Percentiles rank a stretch among this genome's conserved stretches.
Conservation (phyloP, 305 asterid species). For the Plantago coronopus region DNA sequence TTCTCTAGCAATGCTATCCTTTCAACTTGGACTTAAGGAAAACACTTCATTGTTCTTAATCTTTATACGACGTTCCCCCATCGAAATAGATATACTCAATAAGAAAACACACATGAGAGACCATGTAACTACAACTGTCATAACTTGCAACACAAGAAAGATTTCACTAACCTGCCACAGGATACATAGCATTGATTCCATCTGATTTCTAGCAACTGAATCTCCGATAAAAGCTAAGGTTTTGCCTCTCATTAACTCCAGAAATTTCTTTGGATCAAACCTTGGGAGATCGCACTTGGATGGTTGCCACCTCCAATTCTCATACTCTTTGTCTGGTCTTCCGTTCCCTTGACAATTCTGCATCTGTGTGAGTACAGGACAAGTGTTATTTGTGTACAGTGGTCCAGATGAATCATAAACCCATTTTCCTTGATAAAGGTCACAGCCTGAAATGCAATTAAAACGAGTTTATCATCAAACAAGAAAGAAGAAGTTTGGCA, state of each 20-base stretch:
- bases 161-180: conserved; percentile 74
- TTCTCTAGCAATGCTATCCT: too few relatives aligned
- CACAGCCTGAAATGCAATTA: conserved; percentile 55
- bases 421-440: conserved; percentile 87
- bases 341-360: conserved; percentile 98
- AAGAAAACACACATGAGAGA: neutral
- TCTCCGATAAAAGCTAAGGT: conserved; percentile 93
- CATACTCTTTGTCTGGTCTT: conserved; percentile 87
- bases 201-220: conserved; percentile 94
- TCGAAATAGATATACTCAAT: neutral
- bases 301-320: conserved; percentile 96
- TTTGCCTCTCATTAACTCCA: conserved; percentile 89
- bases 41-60: too few relatives aligned
- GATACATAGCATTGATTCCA: conserved; percentile 90
- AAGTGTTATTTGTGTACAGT: conserved; percentile 70
- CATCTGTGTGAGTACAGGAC: conserved; percentile 82
- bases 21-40: too few relatives aligned
- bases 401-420: conserved; percentile 63
- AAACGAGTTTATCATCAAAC: conserved; percentile 15
- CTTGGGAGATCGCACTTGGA: conserved; percentile 73
- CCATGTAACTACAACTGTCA: conserved; percentile 1
- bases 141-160: conserved; percentile 7
- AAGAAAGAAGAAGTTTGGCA: conserved; percentile 15
- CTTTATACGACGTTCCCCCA: too few relatives aligned
- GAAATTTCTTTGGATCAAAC: conserved; percentile 63